Percentiles rank a stretch among this genome's conserved stretches.
These are phyloP conservation scores for Gremmenia infestans DNA, from an alignment of 2,329 filamentous ascomycete genomes.

Conservation along the genomic window DNA sequence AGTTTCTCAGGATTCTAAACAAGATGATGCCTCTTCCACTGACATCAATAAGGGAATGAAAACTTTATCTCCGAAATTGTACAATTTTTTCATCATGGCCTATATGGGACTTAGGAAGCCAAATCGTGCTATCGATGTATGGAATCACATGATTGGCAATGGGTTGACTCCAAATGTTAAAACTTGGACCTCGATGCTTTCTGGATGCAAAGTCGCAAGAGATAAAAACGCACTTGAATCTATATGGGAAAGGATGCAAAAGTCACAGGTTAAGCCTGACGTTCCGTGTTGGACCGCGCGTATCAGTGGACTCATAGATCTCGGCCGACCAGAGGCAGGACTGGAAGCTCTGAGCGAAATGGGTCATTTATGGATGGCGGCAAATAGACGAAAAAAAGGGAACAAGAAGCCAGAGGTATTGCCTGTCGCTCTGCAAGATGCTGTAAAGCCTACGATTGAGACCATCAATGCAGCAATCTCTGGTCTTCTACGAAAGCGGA, in stretches of 20 bases:
- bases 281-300: conserved; percentile 63
- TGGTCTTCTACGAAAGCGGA: conserved; percentile 50
- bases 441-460: conserved; percentile 55
- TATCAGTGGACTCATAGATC: conserved; percentile 59
- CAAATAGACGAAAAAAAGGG: conserved; percentile 18
- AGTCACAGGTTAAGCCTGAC: conserved; percentile 57
- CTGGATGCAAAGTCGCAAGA: conserved; percentile 58
- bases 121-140: conserved; percentile 45
- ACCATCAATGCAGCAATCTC: conserved; percentile 66
- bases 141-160: conserved; percentile 50
- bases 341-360: conserved; percentile 63
- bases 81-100: conserved; percentile 41
- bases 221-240: conserved; percentile 56
- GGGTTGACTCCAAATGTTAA: conserved; percentile 54
- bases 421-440: conserved; percentile 28
- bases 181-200: conserved; percentile 70
- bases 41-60: not conserved
- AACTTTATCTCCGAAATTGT: conserved; percentile 29
- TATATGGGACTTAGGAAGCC: conserved; percentile 41
- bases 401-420: conserved; percentile 17
- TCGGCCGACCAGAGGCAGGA: conserved; percentile 49
- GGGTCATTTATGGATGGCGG: conserved; percentile 50
- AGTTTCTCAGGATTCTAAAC: conserved; percentile 3
- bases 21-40: not conserved
- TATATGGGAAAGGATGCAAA: conserved; percentile 62